A percentile compares a stretch with the other conserved stretches of the same genome.
Evolutionary conservation across 495 filamentous ascomycete genomes (phyloP).

Genomic region (Hypoxylon rickii): DNA sequence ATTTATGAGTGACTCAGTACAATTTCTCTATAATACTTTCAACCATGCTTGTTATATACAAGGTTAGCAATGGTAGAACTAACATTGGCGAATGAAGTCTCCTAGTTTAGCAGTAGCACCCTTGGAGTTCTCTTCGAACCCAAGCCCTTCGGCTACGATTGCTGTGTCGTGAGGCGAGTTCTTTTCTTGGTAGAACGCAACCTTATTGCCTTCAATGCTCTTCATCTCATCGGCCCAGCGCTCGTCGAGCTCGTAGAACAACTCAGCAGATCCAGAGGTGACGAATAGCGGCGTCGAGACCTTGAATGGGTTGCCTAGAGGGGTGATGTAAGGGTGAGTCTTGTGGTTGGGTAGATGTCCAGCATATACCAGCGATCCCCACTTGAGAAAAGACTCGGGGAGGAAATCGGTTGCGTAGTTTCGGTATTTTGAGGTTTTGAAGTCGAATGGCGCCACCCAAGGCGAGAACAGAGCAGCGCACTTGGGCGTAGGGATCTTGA

Average conservation of each 20-base stretch:
- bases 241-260: slow-evolving; percentile 2
- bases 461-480: slow-evolving; percentile 21
- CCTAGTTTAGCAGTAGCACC: neutral
- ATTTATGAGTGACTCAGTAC: too few species aligned
- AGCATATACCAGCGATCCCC: slow-evolving; percentile 13
- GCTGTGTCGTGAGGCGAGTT: slow-evolving; percentile 20
- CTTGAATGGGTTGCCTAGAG: slow-evolving; percentile 18
- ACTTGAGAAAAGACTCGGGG: slow-evolving; percentile 8
- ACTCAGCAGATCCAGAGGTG: slow-evolving; percentile 10
- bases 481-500: slow-evolving; percentile 2
- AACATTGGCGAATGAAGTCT: neutral
- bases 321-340: slow-evolving; percentile 18
- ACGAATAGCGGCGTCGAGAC: slow-evolving; percentile 17
- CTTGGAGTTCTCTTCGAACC: neutral
- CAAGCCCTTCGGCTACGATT: neutral
- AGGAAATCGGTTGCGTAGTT: slow-evolving; percentile 13
- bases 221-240: slow-evolving; percentile 19
- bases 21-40: too few species aligned
- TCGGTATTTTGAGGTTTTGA: neutral
- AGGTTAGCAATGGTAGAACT: neutral
- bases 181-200: slow-evolving; percentile 16
- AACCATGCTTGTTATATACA: neutral
- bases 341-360: neutral
- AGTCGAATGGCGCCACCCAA: slow-evolving; percentile 23
- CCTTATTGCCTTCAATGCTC: neutral